Percentiles rank a stretch among this genome's conserved stretches.
These are phyloP conservation scores for Aspergillus mulundensis DNA, from an alignment of 495 filamentous ascomycete genomes.

Conservation along the genomic window DNA sequence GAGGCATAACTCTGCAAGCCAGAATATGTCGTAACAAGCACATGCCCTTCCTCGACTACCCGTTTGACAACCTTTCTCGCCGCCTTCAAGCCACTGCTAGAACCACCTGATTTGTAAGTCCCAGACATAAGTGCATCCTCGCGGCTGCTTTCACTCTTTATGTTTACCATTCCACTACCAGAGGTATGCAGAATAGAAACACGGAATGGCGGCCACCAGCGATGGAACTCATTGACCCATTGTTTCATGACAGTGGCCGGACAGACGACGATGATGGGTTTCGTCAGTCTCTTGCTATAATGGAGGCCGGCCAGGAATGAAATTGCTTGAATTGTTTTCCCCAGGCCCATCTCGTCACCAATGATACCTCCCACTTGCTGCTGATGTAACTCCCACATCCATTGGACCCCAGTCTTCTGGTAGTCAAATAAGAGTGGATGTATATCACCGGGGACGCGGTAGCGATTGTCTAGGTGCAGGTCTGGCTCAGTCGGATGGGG, in stretches of 20 bases:
- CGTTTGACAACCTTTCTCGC: slow-evolving; percentile 75
- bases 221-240: slow-evolving; percentile 97
- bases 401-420: slow-evolving; percentile 91
- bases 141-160: slow-evolving; percentile 62
- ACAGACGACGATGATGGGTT: slow-evolving; percentile 83
- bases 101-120: slow-evolving; percentile 27
- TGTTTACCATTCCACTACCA: slow-evolving; percentile 90
- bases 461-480: slow-evolving; percentile 65
- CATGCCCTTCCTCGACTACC: slow-evolving; percentile 83
- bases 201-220: slow-evolving; percentile 93
- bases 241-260: slow-evolving; percentile 93
- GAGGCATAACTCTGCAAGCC: slow-evolving; percentile 84
- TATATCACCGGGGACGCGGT: slow-evolving; percentile 85
- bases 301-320: slow-evolving; percentile 87
- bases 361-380: slow-evolving; percentile 91
- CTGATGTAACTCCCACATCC: slow-evolving; percentile 90
- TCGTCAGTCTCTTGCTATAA: slow-evolving; percentile 77
- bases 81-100: slow-evolving; percentile 52
- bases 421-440: slow-evolving; percentile 89
- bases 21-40: slow-evolving; percentile 91
- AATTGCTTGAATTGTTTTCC: slow-evolving; percentile 93
- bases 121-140: slow-evolving; percentile 59
- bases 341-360: slow-evolving; percentile 96
- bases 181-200: slow-evolving; percentile 94
- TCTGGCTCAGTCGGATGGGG: slow-evolving; percentile 78